phyloP scores from a whole-genome alignment of 768 basidiomycete genomes.

The Trametes maxima region DNA sequence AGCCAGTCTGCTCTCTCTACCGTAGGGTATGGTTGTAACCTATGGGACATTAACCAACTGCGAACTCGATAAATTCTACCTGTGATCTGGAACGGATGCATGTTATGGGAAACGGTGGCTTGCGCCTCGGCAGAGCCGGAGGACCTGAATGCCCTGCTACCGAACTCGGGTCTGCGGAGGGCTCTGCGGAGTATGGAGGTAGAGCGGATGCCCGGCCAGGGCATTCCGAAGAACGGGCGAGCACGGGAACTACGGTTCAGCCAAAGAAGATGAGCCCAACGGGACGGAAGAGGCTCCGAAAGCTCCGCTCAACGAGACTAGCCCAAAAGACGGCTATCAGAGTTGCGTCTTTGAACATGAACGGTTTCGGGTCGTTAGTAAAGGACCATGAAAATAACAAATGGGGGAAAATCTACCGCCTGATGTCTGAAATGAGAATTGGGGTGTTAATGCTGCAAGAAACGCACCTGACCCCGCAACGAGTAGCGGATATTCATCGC shows the following conservation, averaged over 20 bases:
- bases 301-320: not conserved
- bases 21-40: not conserved
- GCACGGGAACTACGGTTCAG: too few relatives aligned
- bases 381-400: not conserved
- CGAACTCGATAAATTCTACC: not conserved
- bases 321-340: constrained; percentile 14
- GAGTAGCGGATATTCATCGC: not conserved
- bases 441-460: constrained; percentile 13
- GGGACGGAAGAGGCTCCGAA: too few relatives aligned
- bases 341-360: constrained; percentile 20
- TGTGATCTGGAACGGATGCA: not conserved
- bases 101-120: not conserved
- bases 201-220: too few relatives aligned
- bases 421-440: constrained; percentile 6
- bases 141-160: not conserved
- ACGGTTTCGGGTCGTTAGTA: not conserved
- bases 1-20: not conserved
- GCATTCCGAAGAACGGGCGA: too few relatives aligned
- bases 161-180: not conserved
- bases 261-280: too few relatives aligned
- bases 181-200: not conserved
- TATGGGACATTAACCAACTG: not conserved
- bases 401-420: constrained; percentile 1
- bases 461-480: constrained; percentile 9
- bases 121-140: not conserved